These are phyloP conservation scores for Pyracantha coccinea DNA, from an alignment of 331 rosid genomes.

Conservation along the genomic window DNA sequence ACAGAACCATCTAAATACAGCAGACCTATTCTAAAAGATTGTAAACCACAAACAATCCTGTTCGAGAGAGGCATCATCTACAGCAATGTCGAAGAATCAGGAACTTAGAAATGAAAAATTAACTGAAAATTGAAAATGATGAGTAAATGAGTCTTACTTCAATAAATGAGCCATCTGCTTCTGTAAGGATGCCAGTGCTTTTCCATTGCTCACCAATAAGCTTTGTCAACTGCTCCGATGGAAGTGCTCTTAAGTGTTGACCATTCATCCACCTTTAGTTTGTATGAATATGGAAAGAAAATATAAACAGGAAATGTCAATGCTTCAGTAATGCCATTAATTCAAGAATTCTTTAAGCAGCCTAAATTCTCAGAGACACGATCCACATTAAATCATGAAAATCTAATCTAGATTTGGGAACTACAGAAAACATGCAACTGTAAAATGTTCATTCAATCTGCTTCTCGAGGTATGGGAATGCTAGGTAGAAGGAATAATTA, in stretches of 20 bases:
- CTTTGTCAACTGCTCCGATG: slow-evolving; percentile 56
- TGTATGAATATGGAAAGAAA: slow-evolving; percentile 2
- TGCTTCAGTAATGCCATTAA: not conserved
- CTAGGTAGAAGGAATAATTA: not conserved
- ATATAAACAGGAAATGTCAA: not conserved
- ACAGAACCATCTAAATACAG: not conserved
- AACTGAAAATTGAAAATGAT: not conserved
- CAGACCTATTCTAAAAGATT: not conserved
- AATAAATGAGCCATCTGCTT: slow-evolving; percentile 54
- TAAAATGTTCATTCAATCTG: not conserved
- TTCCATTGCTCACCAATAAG: slow-evolving; percentile 74
- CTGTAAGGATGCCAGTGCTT: slow-evolving; percentile 48
- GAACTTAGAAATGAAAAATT: not conserved
- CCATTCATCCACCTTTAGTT: slow-evolving; percentile 95
- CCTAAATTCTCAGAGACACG: not conserved
- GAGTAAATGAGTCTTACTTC: slow-evolving; percentile 47
- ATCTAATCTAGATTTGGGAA: not conserved
- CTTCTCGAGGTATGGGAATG: slow-evolving; percentile 4
- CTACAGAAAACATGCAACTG: not conserved
- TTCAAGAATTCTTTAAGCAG: slow-evolving; percentile 7
- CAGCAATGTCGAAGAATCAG: not conserved
- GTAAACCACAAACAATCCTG: not conserved
- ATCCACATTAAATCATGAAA: not conserved
- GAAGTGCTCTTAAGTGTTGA: slow-evolving; percentile 72
- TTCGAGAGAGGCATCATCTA: slow-evolving; percentile 1